A percentile compares a stretch with the other conserved stretches of the same genome.
phyloP scores from a whole-genome alignment of 345 rosid species.

The Mangifera indica region DNA sequence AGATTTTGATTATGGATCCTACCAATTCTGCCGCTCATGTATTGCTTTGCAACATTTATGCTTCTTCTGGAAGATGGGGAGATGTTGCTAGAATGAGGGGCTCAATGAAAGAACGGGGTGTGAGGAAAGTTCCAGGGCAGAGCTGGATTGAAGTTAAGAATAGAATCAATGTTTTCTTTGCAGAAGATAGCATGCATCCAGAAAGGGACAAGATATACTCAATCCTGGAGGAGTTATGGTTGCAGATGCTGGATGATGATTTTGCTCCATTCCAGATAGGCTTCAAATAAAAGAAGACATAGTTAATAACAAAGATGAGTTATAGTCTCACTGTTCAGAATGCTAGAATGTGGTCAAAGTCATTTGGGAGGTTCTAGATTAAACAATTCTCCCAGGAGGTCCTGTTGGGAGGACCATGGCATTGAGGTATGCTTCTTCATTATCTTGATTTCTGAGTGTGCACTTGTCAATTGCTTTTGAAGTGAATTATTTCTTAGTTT shows the following conservation, averaged over 20 bases:
- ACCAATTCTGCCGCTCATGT: slow-evolving; percentile 60
- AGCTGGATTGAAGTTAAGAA: slow-evolving; percentile 73
- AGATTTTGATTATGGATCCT: slow-evolving; percentile 60
- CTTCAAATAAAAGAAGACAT: slow-evolving; percentile 11
- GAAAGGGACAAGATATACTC: slow-evolving; percentile 50
- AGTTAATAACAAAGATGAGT: background rate
- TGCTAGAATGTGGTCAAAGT: background rate
- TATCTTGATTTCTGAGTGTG: background rate
- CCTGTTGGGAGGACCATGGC: background rate
- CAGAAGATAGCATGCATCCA: slow-evolving; percentile 59
- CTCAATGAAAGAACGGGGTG: slow-evolving; percentile 52
- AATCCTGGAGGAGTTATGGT: slow-evolving; percentile 43
- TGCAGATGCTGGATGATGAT: slow-evolving; percentile 44
- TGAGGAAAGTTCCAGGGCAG: slow-evolving; percentile 67
- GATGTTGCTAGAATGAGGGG: slow-evolving; percentile 56
- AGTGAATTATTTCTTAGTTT: background rate
- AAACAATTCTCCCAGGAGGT: background rate
- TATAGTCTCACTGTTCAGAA: background rate
- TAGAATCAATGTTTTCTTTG: slow-evolving; percentile 54
- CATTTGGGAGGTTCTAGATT: background rate
- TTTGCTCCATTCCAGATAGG: slow-evolving; percentile 26
- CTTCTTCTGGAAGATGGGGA: slow-evolving; percentile 56
- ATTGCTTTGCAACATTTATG: slow-evolving; percentile 59
- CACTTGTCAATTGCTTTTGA: background rate
- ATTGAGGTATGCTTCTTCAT: background rate